A percentile compares a stretch with the other conserved stretches of the same genome.
These are phyloP conservation scores for Skeletonema costatum DNA, from an alignment of 108 stramenopile species.

Conservation along the genomic window DNA sequence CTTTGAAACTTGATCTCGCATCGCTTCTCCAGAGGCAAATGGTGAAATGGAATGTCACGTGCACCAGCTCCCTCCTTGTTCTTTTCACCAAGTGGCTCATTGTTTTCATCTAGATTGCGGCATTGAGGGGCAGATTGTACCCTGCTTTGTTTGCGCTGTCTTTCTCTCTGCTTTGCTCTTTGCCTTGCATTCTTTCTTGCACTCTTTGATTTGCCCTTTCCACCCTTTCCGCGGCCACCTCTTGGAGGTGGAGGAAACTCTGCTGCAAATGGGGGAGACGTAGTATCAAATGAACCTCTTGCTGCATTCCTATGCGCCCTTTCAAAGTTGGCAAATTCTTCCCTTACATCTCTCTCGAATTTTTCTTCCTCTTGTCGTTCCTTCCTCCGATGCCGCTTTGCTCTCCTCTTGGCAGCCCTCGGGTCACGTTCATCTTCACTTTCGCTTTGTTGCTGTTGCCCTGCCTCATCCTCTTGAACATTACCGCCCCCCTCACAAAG, in stretches of 20 bases:
- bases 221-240: no score
- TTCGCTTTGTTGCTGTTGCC: neutral
- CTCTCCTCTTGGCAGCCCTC: neutral
- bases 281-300: neutral
- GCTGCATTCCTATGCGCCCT: conserved; percentile 4
- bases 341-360: neutral
- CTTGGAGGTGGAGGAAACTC: no score
- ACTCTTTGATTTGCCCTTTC: no score
- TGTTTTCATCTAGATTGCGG: no score
- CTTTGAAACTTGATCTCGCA: conserved; percentile 12
- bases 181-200: neutral
- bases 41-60: conserved; percentile 3
- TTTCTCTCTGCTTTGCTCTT: neutral
- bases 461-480: neutral
- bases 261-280: neutral
- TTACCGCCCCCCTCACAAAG: neutral
- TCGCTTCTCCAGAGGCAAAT: neutral
- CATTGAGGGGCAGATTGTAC: no score
- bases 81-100: neutral
- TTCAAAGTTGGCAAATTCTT: conserved; percentile 10
- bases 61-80: neutral
- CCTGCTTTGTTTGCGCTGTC: neutral
- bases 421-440: neutral
- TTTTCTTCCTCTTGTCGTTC: neutral
- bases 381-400: neutral